These are phyloP conservation scores for Dovyalis caffra DNA, from an alignment of 345 rosid species.

Conservation along the genomic window DNA sequence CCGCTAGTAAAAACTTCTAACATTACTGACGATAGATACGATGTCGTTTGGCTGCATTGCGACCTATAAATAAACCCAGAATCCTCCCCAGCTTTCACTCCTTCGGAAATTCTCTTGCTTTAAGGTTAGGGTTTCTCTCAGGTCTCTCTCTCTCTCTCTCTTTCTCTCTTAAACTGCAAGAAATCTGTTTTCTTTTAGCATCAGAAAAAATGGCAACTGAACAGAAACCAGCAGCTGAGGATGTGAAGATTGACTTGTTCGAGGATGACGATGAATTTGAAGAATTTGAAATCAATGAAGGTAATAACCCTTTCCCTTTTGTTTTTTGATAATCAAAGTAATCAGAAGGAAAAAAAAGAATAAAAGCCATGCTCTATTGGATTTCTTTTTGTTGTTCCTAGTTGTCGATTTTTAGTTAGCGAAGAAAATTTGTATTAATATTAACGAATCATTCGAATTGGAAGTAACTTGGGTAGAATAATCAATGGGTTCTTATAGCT, in stretches of 20 bases:
- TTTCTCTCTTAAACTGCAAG: not conserved
- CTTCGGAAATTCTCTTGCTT: not conserved
- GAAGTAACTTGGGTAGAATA: not conserved
- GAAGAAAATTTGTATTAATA: not conserved
- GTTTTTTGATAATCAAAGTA: not conserved
- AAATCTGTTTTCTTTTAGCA: not conserved
- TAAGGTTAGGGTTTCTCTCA: not conserved
- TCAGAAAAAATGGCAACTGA: slow-evolving; percentile 52
- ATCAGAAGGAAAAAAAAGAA: no score
- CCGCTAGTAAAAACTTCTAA: no score
- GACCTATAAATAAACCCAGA: not conserved
- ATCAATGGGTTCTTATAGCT: not conserved
- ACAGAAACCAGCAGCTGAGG: slow-evolving; percentile 51
- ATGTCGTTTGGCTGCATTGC: not conserved
- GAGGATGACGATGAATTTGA: slow-evolving; percentile 97
- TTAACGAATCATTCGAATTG: not conserved
- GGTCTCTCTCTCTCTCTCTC: not conserved
- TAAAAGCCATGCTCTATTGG: not conserved
- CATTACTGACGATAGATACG: no score
- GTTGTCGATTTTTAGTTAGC: not conserved
- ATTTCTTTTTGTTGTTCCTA: not conserved
- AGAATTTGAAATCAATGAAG: slow-evolving; percentile 70
- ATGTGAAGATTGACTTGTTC: slow-evolving; percentile 80
- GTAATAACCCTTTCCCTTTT: slow-evolving; percentile 16
- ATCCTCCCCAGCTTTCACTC: not conserved